Evolutionary conservation across 768 basidiomycete species (phyloP).

Genomic region (Phlebiopsis flavidoalba): DNA sequence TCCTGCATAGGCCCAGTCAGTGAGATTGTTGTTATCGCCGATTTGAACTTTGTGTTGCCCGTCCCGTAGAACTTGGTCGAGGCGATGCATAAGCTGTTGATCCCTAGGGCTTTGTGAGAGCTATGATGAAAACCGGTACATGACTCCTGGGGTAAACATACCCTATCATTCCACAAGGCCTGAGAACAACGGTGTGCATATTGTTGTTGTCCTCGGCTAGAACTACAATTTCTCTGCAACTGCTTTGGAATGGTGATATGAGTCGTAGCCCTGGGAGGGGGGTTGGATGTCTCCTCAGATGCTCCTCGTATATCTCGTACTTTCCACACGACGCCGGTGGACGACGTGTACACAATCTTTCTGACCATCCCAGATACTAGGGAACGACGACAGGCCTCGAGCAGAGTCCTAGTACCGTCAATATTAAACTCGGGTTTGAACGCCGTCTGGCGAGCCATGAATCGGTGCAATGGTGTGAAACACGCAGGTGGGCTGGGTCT

Average conservation of each 20-base stretch:
- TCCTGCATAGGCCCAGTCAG: slow-evolving; percentile 47
- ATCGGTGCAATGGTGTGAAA: slow-evolving; percentile 46
- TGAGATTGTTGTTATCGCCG: slow-evolving; percentile 42
- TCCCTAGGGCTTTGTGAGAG: slow-evolving; percentile 34
- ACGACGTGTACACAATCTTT: slow-evolving; percentile 46
- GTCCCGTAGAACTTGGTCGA: slow-evolving; percentile 35
- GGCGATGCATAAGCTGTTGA: slow-evolving; percentile 35
- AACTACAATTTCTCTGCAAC: slow-evolving; percentile 40
- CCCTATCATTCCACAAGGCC: slow-evolving; percentile 54
- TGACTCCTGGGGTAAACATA: slow-evolving; percentile 9
- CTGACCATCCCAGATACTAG: slow-evolving; percentile 28
- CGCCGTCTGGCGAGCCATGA: slow-evolving; percentile 23
- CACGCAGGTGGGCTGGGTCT: slow-evolving; percentile 35
- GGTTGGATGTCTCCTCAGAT: slow-evolving; percentile 39
- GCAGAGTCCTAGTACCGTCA: slow-evolving; percentile 31
- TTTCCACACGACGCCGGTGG: slow-evolving; percentile 40
- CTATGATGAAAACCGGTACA: neutral
- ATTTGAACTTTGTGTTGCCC: slow-evolving; percentile 43
- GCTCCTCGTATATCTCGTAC: slow-evolving; percentile 37
- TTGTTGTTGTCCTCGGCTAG: slow-evolving; percentile 35
- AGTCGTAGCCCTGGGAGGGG: slow-evolving; percentile 34
- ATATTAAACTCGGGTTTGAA: slow-evolving; percentile 48
- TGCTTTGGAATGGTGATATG: slow-evolving; percentile 47
- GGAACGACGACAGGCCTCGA: neutral
- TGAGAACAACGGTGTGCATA: slow-evolving; percentile 38